Conservation (phyloP, 805 yeast genomes). For the Saturnispora serradocipensis region DNA sequence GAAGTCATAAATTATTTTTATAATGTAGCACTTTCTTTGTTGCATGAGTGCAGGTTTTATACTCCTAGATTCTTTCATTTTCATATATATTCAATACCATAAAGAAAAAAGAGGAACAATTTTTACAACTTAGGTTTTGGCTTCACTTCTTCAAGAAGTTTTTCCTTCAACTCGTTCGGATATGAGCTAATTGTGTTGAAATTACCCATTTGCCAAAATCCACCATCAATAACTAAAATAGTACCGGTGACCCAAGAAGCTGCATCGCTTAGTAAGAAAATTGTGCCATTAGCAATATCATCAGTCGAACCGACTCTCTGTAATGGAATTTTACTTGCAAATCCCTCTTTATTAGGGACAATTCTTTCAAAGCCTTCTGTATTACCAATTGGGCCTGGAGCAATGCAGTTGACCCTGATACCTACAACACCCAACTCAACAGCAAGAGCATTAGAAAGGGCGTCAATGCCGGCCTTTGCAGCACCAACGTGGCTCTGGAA, state of each 20-base stretch:
- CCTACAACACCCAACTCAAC: conserved; percentile 91
- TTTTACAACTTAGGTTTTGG: conserved; percentile 19
- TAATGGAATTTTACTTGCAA: conserved; percentile 46
- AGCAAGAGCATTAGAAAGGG: conserved; percentile 72
- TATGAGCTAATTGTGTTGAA: conserved; percentile 27
- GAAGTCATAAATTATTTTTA: too few relatives aligned
- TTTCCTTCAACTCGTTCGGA: conserved; percentile 33
- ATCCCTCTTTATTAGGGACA: conserved; percentile 32
- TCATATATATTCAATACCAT: background rate
- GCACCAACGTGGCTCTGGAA: conserved; percentile 88
- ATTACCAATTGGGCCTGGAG: conserved; percentile 83
- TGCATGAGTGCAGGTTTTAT: background rate
- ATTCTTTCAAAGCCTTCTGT: conserved; percentile 82
- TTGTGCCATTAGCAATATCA: conserved; percentile 86
- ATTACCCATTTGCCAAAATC: conserved; percentile 71
- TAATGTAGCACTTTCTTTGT: background rate
- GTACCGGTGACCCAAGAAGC: conserved; percentile 73
- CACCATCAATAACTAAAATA: conserved; percentile 81
- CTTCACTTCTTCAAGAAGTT: conserved; percentile 14
- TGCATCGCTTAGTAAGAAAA: conserved; percentile 75
- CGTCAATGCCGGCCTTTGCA: conserved; percentile 94
- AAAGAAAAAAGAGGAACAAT: background rate
- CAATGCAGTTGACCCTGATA: conserved; percentile 71
- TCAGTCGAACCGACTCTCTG: conserved; percentile 58
- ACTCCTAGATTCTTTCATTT: background rate